A percentile compares a stretch with the other conserved stretches of the same genome.
These are phyloP conservation scores for Cladosporium phlei DNA, from an alignment of 2,329 filamentous ascomycete genomes.

Conservation along the genomic window DNA sequence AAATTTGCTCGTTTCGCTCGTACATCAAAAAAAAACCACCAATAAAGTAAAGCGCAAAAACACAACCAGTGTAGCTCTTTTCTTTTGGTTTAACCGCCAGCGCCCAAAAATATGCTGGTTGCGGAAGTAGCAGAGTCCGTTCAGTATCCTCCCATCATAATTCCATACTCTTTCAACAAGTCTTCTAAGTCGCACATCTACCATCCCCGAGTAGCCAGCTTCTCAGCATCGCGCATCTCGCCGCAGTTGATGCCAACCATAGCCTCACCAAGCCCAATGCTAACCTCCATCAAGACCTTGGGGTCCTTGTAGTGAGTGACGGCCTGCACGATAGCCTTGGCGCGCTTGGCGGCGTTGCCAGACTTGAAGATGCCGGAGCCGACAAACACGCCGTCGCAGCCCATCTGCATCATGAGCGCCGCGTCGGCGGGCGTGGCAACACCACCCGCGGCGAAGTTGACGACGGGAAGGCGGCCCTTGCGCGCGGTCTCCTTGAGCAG, in stretches of 20 bases:
- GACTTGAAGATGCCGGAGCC: slow-evolving; percentile 97
- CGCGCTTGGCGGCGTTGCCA: slow-evolving; percentile 81
- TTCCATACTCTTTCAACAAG: not conserved
- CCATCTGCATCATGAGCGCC: slow-evolving; percentile 97
- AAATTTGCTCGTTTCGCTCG: slow-evolving; percentile 1
- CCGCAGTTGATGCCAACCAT: slow-evolving; percentile 94
- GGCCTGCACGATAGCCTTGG: slow-evolving; percentile 90
- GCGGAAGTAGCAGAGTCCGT: not conserved
- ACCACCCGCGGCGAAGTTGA: slow-evolving; percentile 97
- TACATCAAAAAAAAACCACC: not conserved
- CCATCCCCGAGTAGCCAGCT: slow-evolving; percentile 82
- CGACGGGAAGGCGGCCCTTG: slow-evolving; percentile 82
- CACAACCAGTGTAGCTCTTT: not conserved
- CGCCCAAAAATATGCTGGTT: slow-evolving; percentile 11
- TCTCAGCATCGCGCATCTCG: slow-evolving; percentile 71
- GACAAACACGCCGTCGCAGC: slow-evolving; percentile 96
- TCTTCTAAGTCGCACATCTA: slow-evolving; percentile 39
- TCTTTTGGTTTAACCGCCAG: slow-evolving; percentile 2
- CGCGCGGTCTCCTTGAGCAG: slow-evolving; percentile 82
- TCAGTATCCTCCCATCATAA: not conserved
- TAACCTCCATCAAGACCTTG: slow-evolving; percentile 79
- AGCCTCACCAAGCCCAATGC: slow-evolving; percentile 85
- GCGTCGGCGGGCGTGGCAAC: slow-evolving; percentile 98
- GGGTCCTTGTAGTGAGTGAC: slow-evolving; percentile 86
- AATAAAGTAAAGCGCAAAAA: too few relatives aligned